Percentiles rank a stretch among this genome's conserved stretches.
These are phyloP conservation scores for Coemansia sp. DNA, from an alignment of 192 early-diverging fungal genomes.

Conservation along the genomic window DNA sequence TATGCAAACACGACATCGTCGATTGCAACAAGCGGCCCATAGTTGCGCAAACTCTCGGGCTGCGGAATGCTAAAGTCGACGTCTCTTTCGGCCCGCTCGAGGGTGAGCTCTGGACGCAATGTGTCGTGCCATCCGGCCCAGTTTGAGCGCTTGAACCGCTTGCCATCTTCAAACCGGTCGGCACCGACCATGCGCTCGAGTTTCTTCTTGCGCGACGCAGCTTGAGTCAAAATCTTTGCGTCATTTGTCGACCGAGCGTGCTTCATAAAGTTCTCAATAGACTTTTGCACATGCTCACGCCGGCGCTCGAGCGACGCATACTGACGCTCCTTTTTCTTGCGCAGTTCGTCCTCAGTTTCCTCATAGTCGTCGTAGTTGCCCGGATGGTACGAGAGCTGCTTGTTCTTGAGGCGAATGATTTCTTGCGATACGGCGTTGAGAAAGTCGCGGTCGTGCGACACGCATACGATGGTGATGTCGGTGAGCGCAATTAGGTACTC, in stretches of 20 bases:
- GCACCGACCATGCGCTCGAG: constrained; percentile 63
- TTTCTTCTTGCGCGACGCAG: constrained; percentile 79
- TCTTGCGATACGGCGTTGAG: constrained; percentile 76
- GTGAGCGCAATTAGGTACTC: constrained; percentile 63
- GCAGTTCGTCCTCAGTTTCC: constrained; percentile 70
- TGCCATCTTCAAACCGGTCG: constrained; percentile 67
- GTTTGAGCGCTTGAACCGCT: constrained; percentile 66
- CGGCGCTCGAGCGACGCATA: constrained; percentile 65
- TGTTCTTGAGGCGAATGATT: constrained; percentile 73
- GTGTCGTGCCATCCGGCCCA: constrained; percentile 57
- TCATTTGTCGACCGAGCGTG: constrained; percentile 75
- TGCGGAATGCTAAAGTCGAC: constrained; percentile 66
- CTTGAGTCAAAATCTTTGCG: constrained; percentile 74
- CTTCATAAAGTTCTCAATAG: constrained; percentile 74
- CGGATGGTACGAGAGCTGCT: constrained; percentile 69
- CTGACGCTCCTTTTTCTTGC: constrained; percentile 65
- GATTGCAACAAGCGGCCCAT: constrained; percentile 66
- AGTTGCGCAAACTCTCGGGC: constrained; percentile 65
- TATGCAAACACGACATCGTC: constrained; percentile 57
- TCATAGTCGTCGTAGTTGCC: constrained; percentile 89
- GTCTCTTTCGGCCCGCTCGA: constrained; percentile 59
- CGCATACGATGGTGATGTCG: constrained; percentile 73
- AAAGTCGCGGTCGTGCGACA: constrained; percentile 90
- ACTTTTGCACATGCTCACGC: constrained; percentile 70
- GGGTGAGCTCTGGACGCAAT: constrained; percentile 56